Percentiles rank a stretch among this genome's conserved stretches.
Conservation (phyloP, 2,329 filamentous ascomycete species). For the Keithomyces neogunnii region DNA sequence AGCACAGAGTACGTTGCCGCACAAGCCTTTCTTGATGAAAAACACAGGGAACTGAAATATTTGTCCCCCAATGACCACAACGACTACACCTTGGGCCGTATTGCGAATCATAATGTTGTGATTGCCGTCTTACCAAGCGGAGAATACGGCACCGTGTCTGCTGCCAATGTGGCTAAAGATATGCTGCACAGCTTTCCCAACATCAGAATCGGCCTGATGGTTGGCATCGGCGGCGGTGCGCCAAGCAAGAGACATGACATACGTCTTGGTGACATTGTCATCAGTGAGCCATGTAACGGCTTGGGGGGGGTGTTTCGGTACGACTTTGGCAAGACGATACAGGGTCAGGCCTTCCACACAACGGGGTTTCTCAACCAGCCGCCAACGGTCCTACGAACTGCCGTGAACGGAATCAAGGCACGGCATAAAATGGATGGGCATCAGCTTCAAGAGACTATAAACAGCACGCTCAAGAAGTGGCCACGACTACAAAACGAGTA, state of each 20-base stretch:
- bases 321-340: slow-evolving; percentile 9
- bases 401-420: neutral
- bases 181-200: slow-evolving; percentile 22
- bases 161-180: slow-evolving; percentile 16
- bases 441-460: neutral
- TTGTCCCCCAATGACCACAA: too few species aligned
- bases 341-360: slow-evolving; percentile 8
- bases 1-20: too few species aligned
- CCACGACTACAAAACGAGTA: slow-evolving; percentile 9
- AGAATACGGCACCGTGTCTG: slow-evolving; percentile 11
- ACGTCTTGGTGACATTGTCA: slow-evolving; percentile 19
- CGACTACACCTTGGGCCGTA: too few species aligned
- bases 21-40: too few species aligned
- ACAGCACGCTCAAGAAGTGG: slow-evolving; percentile 1
- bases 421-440: neutral
- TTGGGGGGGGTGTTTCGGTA: slow-evolving; percentile 17
- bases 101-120: slow-evolving; percentile 11
- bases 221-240: slow-evolving; percentile 20
- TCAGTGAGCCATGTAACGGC: slow-evolving; percentile 5
- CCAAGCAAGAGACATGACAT: slow-evolving; percentile 26
- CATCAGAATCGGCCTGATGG: slow-evolving; percentile 16
- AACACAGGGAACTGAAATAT: too few species aligned
- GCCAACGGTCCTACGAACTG: neutral
- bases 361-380: slow-evolving; percentile 12
- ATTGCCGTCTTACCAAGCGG: slow-evolving; percentile 12